Base-by-base conservation (phyloP, 306 rosid species). In the Begonia peltatifolia region DNA sequence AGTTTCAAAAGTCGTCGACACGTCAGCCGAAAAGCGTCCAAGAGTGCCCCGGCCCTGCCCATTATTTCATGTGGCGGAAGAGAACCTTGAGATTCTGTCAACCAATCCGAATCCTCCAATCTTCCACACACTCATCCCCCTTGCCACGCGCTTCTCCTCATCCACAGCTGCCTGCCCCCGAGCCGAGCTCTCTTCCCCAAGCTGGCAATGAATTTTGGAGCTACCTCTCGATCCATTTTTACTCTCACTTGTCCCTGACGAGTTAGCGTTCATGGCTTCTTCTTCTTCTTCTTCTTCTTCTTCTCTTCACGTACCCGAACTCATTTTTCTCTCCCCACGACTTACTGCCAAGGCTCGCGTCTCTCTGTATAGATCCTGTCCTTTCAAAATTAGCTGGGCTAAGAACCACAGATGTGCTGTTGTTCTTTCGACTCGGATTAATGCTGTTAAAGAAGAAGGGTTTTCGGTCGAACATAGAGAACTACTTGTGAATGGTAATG, bases 121-220 rank as follows among this genome's bases (percentile, higher is more conserved):
- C 53, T 46, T 43, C 54, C 9, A 3, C 3, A 1, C 60, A 15
- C 83, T 68, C 73, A 82, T 85, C n/a, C n/a, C 87, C 52, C 0
- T 0, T 41, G 85, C 71, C 95, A 85, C 95, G 87, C 83, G 97
- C 78, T 48, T 41, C 12, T 63, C 58, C 30, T 49, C 65, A 53
- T 71, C 87, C 87, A 76, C 80, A 74, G 6, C 13, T 44, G 11
- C 22, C 60, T 61, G 61, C 68, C 49, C 61, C 42, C 1, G 46
- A 20, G 2, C 49, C 13, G n/a, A n/a, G n/a, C 67, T 15, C 56
- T 44, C 56, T 11, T 10, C 10, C 48, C 7, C 6, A 1, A 4
- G 20, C 16, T 42, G 10, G 67, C 65, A 25, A 78, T 78, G 87
- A 78, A 56, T 71, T 41, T 46, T 68, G 59, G 74, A 59, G 59